Conservation (phyloP, 2,329 filamentous ascomycete genomes). For the Ascocoryne sarcoides region DNA sequence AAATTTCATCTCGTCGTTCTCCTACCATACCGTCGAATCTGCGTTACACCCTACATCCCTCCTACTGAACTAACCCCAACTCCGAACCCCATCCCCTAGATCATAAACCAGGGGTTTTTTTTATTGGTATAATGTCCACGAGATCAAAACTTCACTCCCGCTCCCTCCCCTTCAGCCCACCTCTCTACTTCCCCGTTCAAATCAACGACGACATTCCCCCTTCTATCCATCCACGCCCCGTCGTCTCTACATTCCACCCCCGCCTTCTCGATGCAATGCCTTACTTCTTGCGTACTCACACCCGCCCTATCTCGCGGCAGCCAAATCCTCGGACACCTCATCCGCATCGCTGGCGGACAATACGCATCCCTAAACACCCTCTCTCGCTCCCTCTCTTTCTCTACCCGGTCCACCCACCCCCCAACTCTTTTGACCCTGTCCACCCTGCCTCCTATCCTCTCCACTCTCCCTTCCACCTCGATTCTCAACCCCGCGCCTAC, state of each 20-base stretch:
- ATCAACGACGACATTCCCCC: conserved; percentile 13
- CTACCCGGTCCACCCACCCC: no score
- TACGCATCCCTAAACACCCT: conserved; percentile 42
- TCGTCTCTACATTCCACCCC: conserved; percentile 52
- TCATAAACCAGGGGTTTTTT: no score
- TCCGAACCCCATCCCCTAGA: no score
- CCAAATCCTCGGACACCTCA: conserved; percentile 46
- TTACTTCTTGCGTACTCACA: conserved; percentile 46
- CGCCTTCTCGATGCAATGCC: conserved; percentile 33
- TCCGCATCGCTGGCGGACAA: conserved; percentile 49
- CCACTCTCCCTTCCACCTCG: no score
- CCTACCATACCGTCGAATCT: no score
- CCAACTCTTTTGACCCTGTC: no score
- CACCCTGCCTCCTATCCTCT: no score
- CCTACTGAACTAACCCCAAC: no score
- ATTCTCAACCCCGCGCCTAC: no score
- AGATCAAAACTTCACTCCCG: conserved; percentile 18
- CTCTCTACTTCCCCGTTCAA: conserved; percentile 10
- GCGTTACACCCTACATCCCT: no score
- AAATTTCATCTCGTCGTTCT: no score
- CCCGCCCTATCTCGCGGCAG: conserved; percentile 50
- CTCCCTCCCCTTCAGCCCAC: conserved; percentile 13
- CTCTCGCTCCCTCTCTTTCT: conserved; percentile 39
- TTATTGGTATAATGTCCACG: no score
- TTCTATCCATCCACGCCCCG: conserved; percentile 44